Percentiles rank a stretch among this genome's conserved stretches.
These are phyloP conservation scores for Bruguiera parviflora DNA, from an alignment of 345 rosid genomes.

Conservation along the genomic window DNA sequence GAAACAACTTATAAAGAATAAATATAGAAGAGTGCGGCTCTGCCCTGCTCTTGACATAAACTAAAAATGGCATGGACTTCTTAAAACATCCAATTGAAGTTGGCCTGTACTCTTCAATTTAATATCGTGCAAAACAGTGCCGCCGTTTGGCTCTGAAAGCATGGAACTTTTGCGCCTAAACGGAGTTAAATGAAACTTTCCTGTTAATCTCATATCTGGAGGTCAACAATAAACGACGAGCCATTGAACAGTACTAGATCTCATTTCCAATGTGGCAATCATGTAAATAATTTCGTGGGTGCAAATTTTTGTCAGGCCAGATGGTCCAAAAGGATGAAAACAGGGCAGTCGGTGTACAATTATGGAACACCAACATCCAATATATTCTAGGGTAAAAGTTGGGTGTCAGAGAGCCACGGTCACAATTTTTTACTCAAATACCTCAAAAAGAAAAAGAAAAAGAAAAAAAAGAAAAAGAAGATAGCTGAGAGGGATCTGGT, in stretches of 20 bases:
- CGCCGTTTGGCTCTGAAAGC: conserved; percentile 30
- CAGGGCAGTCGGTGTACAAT: no score
- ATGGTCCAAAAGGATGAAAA: not conserved
- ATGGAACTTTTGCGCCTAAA: conserved; percentile 11
- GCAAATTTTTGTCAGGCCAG: not conserved
- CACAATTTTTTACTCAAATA: no score
- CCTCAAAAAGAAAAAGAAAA: no score
- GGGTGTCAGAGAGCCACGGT: no score
- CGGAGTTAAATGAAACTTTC: conserved; percentile 11
- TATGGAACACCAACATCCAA: no score
- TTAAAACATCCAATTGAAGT: not conserved
- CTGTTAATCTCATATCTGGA: not conserved
- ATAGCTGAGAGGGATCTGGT: no score
- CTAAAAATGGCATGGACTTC: no score
- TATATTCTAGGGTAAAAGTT: no score
- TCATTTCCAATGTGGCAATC: not conserved
- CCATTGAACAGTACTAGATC: conserved; percentile 4
- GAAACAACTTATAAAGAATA: no score
- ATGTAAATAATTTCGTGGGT: not conserved
- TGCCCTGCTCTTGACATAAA: no score
- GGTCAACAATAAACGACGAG: conserved; percentile 41
- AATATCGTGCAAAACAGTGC: conserved; percentile 12
- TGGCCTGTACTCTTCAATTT: not conserved
- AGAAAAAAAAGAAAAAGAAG: no score
- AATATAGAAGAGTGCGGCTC: no score